These are phyloP conservation scores for Scheffersomyces segobiensis DNA, from an alignment of 1,139 yeast species.

Conservation along the genomic window DNA sequence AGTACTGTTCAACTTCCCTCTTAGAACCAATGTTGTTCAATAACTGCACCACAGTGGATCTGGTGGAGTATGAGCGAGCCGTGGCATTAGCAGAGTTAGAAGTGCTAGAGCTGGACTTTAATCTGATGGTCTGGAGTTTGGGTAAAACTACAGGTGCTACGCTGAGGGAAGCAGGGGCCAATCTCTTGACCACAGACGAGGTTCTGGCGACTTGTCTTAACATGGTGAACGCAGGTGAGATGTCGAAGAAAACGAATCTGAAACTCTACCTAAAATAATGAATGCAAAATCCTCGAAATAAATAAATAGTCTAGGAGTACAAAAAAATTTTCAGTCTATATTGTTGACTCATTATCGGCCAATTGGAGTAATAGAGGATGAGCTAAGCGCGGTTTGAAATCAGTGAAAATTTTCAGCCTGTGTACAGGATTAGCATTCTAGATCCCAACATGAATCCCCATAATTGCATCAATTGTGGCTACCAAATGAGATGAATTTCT, in stretches of 20 bases:
- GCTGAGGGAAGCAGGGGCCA: neutral
- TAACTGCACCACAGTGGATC: conserved; percentile 93
- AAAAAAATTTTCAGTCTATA: neutral
- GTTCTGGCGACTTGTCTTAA: conserved; percentile 13
- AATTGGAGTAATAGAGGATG: conserved; percentile 28
- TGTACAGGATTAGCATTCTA: neutral
- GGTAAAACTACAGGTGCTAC: neutral
- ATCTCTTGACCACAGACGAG: conserved; percentile 7
- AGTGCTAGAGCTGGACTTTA: neutral
- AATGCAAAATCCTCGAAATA: neutral
- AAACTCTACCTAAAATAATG: neutral
- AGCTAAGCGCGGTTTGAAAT: conserved; percentile 46
- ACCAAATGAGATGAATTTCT: neutral
- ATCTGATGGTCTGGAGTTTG: neutral
- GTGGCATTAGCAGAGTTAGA: conserved; percentile 1
- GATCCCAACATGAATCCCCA: neutral
- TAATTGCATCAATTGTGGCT: neutral
- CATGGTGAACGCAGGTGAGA: conserved; percentile 7
- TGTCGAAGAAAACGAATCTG: conserved; percentile 3
- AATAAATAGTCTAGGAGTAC: neutral
- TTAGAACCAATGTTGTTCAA: conserved; percentile 95
- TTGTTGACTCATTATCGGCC: conserved; percentile 30
- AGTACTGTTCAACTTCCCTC: conserved; percentile 95
- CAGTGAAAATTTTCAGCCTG: conserved; percentile 15
- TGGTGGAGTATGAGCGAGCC: conserved; percentile 51